Conservation (phyloP, 1,284 basidiomycete species). For the Ustilago lituana region DNA sequence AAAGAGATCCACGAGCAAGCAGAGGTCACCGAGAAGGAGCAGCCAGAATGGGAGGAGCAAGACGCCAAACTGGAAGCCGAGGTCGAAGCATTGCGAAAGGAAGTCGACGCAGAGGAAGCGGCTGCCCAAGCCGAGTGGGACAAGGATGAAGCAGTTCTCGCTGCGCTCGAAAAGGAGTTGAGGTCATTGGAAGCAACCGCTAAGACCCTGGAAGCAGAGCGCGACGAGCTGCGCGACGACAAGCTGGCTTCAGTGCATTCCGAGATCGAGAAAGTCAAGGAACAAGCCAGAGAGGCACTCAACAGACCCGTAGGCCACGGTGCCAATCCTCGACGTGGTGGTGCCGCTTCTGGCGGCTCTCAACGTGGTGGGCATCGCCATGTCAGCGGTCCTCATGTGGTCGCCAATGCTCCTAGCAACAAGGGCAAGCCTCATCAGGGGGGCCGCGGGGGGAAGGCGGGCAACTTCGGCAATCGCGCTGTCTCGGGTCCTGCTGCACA, state of each 20-base stretch:
- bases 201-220: constrained; percentile 32
- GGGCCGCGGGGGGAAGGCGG: constrained; percentile 30
- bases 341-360: constrained; percentile 17
- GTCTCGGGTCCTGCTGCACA: constrained; percentile 39
- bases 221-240: constrained; percentile 41
- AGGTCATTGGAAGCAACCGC: constrained; percentile 24
- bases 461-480: constrained; percentile 32
- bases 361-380: constrained; percentile 42
- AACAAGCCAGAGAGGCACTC: constrained; percentile 34
- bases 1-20: constrained; percentile 54
- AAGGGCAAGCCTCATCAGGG: constrained; percentile 36
- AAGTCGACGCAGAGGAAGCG: constrained; percentile 42
- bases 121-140: constrained; percentile 34
- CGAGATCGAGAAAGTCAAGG: constrained; percentile 44
- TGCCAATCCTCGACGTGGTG: constrained; percentile 26
- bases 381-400: constrained; percentile 31
- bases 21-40: constrained; percentile 43
- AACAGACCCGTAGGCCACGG: constrained; percentile 11
- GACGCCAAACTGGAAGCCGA: constrained; percentile 31
- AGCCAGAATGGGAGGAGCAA: constrained; percentile 45
- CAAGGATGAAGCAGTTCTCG: constrained; percentile 40
- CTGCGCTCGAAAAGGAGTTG: constrained; percentile 46
- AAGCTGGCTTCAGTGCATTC: constrained; percentile 26
- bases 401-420: constrained; percentile 9
- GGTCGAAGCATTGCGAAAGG: constrained; percentile 27